Evolutionary conservation across 345 rosid genomes (phyloP).

Genomic region (Geranium rotundifolium): DNA sequence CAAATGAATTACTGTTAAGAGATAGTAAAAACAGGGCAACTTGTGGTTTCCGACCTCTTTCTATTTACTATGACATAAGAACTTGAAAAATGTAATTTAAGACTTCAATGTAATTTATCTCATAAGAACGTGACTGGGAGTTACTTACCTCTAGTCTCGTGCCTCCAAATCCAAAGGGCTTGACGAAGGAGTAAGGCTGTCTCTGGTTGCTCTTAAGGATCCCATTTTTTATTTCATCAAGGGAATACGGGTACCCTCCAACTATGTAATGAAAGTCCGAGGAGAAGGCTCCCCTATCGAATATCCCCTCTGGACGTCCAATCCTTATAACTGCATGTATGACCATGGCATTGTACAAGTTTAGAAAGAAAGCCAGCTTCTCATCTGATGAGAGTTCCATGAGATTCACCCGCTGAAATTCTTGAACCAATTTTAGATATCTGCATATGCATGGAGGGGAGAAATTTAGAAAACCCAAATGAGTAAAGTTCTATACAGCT

Average conservation of each 20-base stretch:
- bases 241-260: conserved; percentile 67
- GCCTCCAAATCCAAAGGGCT: conserved; percentile 39
- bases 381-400: conserved; percentile 33
- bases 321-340: conserved; percentile 77
- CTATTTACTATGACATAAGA: background rate
- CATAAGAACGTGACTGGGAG: background rate
- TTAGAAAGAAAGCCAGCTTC: conserved; percentile 68
- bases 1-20: too few species aligned
- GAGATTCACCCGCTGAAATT: conserved; percentile 70
- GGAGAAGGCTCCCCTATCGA: conserved; percentile 56
- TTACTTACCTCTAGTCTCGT: conserved; percentile 50
- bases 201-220: conserved; percentile 54
- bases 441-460: conserved; percentile 19
- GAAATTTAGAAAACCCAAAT: background rate
- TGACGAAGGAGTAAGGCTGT: conserved; percentile 46
- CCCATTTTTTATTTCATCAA: conserved; percentile 52
- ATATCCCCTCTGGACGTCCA: conserved; percentile 51
- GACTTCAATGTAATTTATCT: background rate
- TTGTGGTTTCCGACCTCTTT: too few species aligned
- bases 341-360: conserved; percentile 85
- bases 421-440: conserved; percentile 51
- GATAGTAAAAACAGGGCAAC: too few species aligned
- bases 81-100: background rate
- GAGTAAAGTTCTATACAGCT: background rate
- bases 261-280: conserved; percentile 65